These are phyloP conservation scores for Phytopythium aichiense DNA, from an alignment of 352 stramenopile species.

Conservation along the genomic window DNA sequence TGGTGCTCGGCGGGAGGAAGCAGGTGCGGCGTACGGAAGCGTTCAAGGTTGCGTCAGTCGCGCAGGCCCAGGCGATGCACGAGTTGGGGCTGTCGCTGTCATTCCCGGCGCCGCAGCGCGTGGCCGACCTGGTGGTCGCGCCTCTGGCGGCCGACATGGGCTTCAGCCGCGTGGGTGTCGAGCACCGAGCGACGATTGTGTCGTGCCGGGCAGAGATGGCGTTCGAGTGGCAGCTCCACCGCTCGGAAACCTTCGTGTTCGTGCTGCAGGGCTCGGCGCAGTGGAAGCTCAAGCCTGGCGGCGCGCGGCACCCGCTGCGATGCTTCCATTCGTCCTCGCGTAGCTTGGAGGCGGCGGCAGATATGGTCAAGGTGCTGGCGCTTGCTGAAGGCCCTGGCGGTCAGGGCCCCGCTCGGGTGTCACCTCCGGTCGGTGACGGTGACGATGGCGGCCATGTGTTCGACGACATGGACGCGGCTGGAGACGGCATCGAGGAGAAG, in stretches of 20 bases:
- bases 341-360: constrained; percentile 8
- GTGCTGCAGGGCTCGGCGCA: constrained; percentile 23
- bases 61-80: constrained; percentile 12
- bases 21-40: constrained; percentile 7
- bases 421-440: constrained; percentile 17
- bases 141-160: constrained; percentile 27
- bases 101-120: constrained; percentile 18
- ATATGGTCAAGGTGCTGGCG: constrained; percentile 17
- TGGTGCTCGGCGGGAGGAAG: constrained; percentile 2
- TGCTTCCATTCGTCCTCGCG: constrained; percentile 24
- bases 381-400: constrained; percentile 6
- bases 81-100: constrained; percentile 18
- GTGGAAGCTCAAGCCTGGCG: constrained; percentile 22
- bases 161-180: constrained; percentile 19
- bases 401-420: background rate
- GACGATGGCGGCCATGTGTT: constrained; percentile 15
- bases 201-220: constrained; percentile 6
- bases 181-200: background rate
- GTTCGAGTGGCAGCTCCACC: constrained; percentile 44
- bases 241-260: constrained; percentile 34
- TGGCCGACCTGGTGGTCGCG: constrained; percentile 15
- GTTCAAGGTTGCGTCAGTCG: constrained; percentile 10
- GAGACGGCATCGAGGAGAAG: background rate
- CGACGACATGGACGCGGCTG: constrained; percentile 12
- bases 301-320: constrained; percentile 17